phyloP scores from a whole-genome alignment of 2,329 filamentous ascomycete species.

The Didymella exigua region DNA sequence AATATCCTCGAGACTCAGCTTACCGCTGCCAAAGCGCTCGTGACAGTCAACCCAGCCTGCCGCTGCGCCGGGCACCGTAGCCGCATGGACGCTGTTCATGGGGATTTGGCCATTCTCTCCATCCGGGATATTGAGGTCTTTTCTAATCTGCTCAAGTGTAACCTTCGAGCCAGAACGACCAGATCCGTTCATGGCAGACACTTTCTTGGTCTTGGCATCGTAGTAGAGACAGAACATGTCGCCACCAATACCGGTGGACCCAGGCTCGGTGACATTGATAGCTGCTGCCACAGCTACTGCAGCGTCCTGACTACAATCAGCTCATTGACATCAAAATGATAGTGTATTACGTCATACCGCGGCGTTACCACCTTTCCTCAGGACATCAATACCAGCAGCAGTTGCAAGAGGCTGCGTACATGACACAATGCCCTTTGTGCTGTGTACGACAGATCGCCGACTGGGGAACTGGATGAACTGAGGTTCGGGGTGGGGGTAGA shows the following conservation, averaged over 20 bases:
- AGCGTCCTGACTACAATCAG: constrained; percentile 72
- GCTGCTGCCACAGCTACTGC: constrained; percentile 92
- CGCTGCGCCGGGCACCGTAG: constrained; percentile 86
- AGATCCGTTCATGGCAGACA: constrained; percentile 89
- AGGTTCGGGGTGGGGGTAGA: constrained; percentile 57
- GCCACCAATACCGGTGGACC: constrained; percentile 91
- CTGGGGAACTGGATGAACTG: constrained; percentile 73
- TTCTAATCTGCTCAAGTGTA: constrained; percentile 72
- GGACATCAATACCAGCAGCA: constrained; percentile 81
- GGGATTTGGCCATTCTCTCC: constrained; percentile 68
- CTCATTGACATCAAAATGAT: neutral
- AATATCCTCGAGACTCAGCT: constrained; percentile 75
- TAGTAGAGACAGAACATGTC: constrained; percentile 98
- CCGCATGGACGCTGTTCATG: constrained; percentile 75
- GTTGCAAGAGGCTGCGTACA: constrained; percentile 89
- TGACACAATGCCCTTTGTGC: constrained; percentile 87
- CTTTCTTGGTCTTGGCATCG: constrained; percentile 78
- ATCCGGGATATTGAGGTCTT: constrained; percentile 69
- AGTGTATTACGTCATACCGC: constrained; percentile 66
- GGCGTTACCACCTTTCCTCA: constrained; percentile 90
- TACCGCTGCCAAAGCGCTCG: constrained; percentile 87
- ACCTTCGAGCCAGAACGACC: constrained; percentile 76
- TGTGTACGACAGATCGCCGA: constrained; percentile 89
- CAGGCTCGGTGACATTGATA: constrained; percentile 91
- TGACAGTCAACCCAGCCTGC: constrained; percentile 93